phyloP scores from a whole-genome alignment of 305 asterid species.

The Fraxinus ornus region DNA sequence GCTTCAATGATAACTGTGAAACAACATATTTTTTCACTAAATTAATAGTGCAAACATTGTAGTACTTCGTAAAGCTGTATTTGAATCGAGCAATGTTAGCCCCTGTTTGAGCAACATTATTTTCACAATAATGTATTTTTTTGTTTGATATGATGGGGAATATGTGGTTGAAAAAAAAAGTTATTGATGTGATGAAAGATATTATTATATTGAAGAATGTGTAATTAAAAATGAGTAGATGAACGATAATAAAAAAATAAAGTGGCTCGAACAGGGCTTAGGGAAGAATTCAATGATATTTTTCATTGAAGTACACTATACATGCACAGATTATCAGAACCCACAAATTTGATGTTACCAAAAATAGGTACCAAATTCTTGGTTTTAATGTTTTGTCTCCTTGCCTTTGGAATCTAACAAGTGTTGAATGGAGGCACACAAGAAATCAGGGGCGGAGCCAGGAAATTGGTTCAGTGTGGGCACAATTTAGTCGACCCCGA shows the following conservation, averaged over 20 bases:
- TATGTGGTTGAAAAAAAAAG: too few species aligned
- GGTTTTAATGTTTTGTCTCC: background rate
- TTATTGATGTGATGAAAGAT: too few species aligned
- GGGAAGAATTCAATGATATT: constrained; percentile 3
- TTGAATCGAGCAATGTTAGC: background rate
- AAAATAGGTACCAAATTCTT: background rate
- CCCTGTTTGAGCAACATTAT: too few species aligned
- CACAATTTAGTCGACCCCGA: too few species aligned
- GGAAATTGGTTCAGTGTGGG: too few species aligned
- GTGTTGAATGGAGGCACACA: background rate
- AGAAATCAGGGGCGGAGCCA: too few species aligned
- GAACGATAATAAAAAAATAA: too few species aligned
- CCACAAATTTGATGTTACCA: background rate
- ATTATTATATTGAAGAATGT: too few species aligned
- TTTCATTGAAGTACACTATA: background rate
- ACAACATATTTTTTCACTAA: background rate
- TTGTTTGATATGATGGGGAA: too few species aligned
- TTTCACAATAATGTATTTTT: too few species aligned
- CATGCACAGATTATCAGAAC: background rate
- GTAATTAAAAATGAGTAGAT: too few species aligned
- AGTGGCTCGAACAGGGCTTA: too few species aligned
- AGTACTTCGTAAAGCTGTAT: background rate
- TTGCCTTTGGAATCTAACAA: background rate
- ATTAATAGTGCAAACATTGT: background rate
- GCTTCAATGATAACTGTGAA: background rate